A percentile compares a stretch with the other conserved stretches of the same genome.
These are phyloP conservation scores for Cryphonectria japonica DNA, from an alignment of 2,329 filamentous ascomycete genomes.

Conservation along the genomic window DNA sequence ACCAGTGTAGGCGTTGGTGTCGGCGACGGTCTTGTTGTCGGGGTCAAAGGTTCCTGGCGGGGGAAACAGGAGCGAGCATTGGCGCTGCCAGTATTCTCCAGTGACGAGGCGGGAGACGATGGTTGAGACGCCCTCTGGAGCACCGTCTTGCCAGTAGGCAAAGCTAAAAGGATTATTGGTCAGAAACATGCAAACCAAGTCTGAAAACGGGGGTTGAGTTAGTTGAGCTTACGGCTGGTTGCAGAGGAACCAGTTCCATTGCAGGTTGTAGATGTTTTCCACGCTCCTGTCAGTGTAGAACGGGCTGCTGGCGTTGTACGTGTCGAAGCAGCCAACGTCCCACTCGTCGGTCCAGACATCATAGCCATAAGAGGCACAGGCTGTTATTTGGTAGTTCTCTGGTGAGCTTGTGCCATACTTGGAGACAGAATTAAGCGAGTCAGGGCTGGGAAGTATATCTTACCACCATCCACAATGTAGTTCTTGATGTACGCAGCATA, in stretches of 20 bases:
- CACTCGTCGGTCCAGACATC: conserved; percentile 48
- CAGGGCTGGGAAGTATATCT: conserved; percentile 23
- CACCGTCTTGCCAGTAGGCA: conserved; percentile 49
- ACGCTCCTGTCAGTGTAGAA: conserved; percentile 42
- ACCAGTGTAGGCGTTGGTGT: conserved; percentile 45
- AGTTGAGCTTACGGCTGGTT: conserved; percentile 45
- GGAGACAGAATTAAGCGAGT: background rate
- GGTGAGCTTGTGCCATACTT: background rate
- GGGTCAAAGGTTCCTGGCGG: conserved; percentile 43
- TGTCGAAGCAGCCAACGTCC: conserved; percentile 52
- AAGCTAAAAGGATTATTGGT: conserved; percentile 33
- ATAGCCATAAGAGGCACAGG: conserved; percentile 46
- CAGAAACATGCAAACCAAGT: background rate
- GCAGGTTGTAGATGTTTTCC: conserved; percentile 50
- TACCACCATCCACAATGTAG: conserved; percentile 46
- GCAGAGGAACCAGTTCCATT: conserved; percentile 61
- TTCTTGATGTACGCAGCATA: conserved; percentile 54
- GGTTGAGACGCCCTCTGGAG: conserved; percentile 46
- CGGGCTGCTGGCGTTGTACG: conserved; percentile 50
- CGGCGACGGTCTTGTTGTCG: conserved; percentile 37
- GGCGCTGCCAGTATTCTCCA: conserved; percentile 43
- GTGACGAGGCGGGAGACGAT: conserved; percentile 46
- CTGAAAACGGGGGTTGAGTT: background rate
- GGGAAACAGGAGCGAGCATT: conserved; percentile 51
- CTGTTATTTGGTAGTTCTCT: conserved; percentile 14